phyloP scores from a whole-genome alignment of 371 early-diverging fungal genomes.

The Basidiobolus meristosporus region DNA sequence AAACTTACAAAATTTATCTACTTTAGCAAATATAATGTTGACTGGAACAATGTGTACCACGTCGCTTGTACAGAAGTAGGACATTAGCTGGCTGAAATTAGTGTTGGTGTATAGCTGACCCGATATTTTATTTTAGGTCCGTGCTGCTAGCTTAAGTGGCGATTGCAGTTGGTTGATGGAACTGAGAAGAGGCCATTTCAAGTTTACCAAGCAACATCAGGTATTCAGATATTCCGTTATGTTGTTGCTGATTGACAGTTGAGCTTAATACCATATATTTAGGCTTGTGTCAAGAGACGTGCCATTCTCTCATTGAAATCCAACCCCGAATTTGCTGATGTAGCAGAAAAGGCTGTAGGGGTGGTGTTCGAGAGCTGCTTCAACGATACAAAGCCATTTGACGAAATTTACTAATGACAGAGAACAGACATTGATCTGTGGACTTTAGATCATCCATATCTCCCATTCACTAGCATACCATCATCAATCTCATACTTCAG shows the following conservation, averaged over 20 bases:
- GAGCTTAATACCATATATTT: not conserved
- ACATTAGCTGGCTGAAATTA: not conserved
- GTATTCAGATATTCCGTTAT: slow-evolving; percentile 5
- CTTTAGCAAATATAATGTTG: slow-evolving; percentile 41
- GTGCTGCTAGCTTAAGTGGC: slow-evolving; percentile 81
- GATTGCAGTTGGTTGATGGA: slow-evolving; percentile 81
- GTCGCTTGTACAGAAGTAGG: slow-evolving; percentile 89
- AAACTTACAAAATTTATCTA: not conserved
- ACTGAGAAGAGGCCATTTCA: slow-evolving; percentile 49
- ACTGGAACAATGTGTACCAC: slow-evolving; percentile 70
- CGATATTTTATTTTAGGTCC: slow-evolving; percentile 5
- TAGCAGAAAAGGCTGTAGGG: slow-evolving; percentile 73
- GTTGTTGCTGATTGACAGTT: not conserved
- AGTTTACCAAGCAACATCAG: slow-evolving; percentile 80
- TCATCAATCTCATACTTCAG: too few species aligned
- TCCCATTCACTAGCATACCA: too few species aligned
- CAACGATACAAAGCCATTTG: slow-evolving; percentile 83
- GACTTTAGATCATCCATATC: too few species aligned
- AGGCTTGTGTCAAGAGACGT: slow-evolving; percentile 73
- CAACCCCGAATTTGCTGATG: slow-evolving; percentile 56
- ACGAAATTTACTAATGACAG: slow-evolving; percentile 24
- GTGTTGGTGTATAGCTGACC: not conserved
- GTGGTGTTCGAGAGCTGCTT: slow-evolving; percentile 83
- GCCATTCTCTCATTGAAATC: slow-evolving; percentile 58
- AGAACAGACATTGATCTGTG: too few species aligned